phyloP scores from a whole-genome alignment of 768 basidiomycete genomes.

The Mycena rebaudengoi region DNA sequence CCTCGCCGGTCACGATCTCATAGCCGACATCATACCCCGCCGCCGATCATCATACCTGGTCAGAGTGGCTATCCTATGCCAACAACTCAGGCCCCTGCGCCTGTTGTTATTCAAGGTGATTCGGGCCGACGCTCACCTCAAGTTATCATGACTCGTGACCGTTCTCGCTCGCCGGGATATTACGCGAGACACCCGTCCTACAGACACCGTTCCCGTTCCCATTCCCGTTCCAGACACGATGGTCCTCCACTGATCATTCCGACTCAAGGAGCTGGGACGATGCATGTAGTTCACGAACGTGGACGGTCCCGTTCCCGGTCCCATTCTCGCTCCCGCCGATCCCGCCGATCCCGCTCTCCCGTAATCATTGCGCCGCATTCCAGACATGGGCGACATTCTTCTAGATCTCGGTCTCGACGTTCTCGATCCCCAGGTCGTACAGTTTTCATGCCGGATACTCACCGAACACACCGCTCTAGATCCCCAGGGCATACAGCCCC shows the following conservation, averaged over 20 bases:
- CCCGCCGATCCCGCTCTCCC: slow-evolving; percentile 29
- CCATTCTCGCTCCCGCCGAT: slow-evolving; percentile 20
- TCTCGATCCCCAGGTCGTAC: background rate
- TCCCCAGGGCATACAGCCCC: background rate
- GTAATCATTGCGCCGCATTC: slow-evolving; percentile 8
- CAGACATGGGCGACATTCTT: background rate
- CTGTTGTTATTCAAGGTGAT: slow-evolving; percentile 6
- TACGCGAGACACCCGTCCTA: background rate
- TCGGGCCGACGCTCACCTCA: slow-evolving; percentile 18
- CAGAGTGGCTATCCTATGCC: background rate
- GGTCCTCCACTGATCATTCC: background rate
- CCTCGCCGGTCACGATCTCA: slow-evolving; percentile 3
- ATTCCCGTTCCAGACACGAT: background rate
- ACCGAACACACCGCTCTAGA: background rate
- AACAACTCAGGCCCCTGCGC: background rate
- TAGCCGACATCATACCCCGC: slow-evolving; percentile 7
- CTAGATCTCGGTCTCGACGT: background rate
- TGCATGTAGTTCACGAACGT: too few species aligned
- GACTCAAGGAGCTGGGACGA: background rate
- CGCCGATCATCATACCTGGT: slow-evolving; percentile 11
- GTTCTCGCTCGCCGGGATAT: slow-evolving; percentile 3
- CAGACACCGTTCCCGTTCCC: slow-evolving; percentile 9
- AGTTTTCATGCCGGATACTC: background rate
- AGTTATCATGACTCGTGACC: too few species aligned
- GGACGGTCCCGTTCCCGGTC: slow-evolving; percentile 16